Percentiles rank a stretch among this genome's conserved stretches.
Conservation (phyloP, 73 alveolate species). For the Effrenium voratum region DNA sequence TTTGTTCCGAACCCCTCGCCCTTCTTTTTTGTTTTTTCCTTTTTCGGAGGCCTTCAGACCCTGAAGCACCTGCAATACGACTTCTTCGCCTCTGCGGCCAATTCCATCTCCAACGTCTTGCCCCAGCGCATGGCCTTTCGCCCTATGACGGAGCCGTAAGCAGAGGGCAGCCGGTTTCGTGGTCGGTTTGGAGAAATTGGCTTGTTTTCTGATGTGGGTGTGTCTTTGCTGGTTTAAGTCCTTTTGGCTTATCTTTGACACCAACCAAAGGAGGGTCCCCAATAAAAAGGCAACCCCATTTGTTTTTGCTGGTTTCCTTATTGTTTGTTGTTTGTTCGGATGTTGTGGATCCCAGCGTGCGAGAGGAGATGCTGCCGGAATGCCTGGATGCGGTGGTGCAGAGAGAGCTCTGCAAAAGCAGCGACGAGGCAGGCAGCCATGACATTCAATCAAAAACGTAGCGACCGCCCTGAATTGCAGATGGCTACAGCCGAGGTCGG, state of each 20-base stretch:
- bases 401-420: constrained; percentile 52
- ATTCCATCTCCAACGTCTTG: constrained; percentile 80
- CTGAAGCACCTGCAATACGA: constrained; percentile 92
- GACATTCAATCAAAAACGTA: no score
- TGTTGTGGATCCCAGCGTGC: no score
- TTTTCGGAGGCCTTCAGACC: constrained; percentile 53
- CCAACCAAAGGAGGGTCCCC: neutral
- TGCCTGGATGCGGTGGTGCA: constrained; percentile 80
- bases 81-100: constrained; percentile 91
- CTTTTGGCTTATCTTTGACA: neutral
- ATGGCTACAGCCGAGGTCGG: no score
- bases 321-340: no score
- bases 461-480: no score
- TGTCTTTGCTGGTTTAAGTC: neutral
- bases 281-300: no score
- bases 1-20: no score
- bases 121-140: constrained; percentile 94
- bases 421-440: no score
- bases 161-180: neutral
- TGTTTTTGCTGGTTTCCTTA: no score
- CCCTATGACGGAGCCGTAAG: constrained; percentile 58
- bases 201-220: no score
- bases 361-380: constrained; percentile 82
- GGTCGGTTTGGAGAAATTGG: neutral
- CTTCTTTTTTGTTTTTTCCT: no score